Conservation (phyloP, 2,329 filamentous ascomycete species). For the Pseudocercospora musae region DNA sequence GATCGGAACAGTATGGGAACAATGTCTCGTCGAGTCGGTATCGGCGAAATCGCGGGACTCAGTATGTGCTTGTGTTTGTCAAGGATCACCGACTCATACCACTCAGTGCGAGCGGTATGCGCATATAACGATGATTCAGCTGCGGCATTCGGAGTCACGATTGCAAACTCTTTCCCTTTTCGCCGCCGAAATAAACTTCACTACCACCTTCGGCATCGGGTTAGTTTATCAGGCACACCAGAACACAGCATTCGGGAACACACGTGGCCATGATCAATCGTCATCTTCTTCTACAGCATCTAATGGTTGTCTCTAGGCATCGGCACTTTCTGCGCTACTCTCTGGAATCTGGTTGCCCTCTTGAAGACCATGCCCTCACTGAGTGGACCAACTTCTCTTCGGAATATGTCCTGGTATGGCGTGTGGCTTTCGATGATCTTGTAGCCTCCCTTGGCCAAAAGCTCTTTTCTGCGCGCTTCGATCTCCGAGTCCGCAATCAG, state of each 20-base stretch:
- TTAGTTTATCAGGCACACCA: not conserved
- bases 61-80: not conserved
- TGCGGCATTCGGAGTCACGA: not conserved
- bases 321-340: constrained; percentile 27
- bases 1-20: not conserved
- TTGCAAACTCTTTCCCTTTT: not conserved
- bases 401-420: constrained; percentile 33
- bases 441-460: constrained; percentile 29
- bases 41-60: not conserved
- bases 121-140: not conserved
- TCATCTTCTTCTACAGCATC: not conserved
- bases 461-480: constrained; percentile 35
- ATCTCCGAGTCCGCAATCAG: constrained; percentile 46
- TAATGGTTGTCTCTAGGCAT: constrained; percentile 33
- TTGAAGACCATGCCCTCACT: constrained; percentile 34
- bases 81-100: not conserved
- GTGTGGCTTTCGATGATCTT: constrained; percentile 29
- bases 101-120: not conserved
- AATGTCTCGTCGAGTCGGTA: not conserved
- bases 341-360: constrained; percentile 27
- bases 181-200: not conserved
- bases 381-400: constrained; percentile 30
- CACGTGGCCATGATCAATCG: not conserved
- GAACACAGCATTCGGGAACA: not conserved
- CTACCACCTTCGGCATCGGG: not conserved